Percentiles rank a stretch among this genome's conserved stretches.
These are phyloP conservation scores for Ogataea salicorniae DNA, from an alignment of 805 yeast genomes.

Conservation along the genomic window DNA sequence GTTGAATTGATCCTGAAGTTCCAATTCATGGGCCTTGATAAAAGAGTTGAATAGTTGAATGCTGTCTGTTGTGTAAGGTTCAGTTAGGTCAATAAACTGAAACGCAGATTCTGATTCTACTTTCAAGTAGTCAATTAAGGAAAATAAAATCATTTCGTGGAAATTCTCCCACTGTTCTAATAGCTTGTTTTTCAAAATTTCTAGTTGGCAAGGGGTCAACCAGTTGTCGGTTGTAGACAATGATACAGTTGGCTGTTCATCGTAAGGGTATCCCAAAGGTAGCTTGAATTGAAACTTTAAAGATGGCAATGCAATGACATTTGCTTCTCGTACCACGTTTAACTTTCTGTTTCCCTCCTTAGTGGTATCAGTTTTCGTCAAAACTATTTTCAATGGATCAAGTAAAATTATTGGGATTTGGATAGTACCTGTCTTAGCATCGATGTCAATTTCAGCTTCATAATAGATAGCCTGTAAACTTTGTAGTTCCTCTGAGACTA, in stretches of 20 bases:
- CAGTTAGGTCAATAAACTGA: slow-evolving; percentile 5
- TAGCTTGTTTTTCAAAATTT: slow-evolving; percentile 17
- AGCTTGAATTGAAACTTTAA: slow-evolving; percentile 27
- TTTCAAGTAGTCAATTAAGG: slow-evolving; percentile 37
- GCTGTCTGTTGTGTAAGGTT: slow-evolving; percentile 2
- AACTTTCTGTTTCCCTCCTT: too few species aligned
- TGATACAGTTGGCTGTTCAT: slow-evolving; percentile 23
- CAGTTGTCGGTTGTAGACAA: slow-evolving; percentile 27
- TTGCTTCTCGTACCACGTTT: too few species aligned
- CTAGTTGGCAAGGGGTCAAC: slow-evolving; percentile 22
- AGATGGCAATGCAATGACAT: slow-evolving; percentile 25
- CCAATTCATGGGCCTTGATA: slow-evolving; percentile 20
- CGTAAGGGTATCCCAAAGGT: slow-evolving; percentile 34
- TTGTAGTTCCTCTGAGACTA: slow-evolving; percentile 34
- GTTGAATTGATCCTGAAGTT: slow-evolving; percentile 27
- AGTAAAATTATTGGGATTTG: slow-evolving; percentile 26
- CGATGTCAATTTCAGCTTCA: slow-evolving; percentile 21
- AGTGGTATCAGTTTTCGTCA: slow-evolving; percentile 6
- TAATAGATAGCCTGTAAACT: slow-evolving; percentile 39
- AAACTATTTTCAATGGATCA: slow-evolving; percentile 16
- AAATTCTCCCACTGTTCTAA: slow-evolving; percentile 31
- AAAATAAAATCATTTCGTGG: slow-evolving; percentile 37
- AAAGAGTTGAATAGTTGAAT: slow-evolving; percentile 7
- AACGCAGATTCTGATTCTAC: slow-evolving; percentile 17
- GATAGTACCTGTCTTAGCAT: slow-evolving; percentile 21